Percentiles rank a stretch among this genome's conserved stretches.
phyloP scores from a whole-genome alignment of 768 basidiomycete species.

The Coprinopsis marcescibilis region DNA sequence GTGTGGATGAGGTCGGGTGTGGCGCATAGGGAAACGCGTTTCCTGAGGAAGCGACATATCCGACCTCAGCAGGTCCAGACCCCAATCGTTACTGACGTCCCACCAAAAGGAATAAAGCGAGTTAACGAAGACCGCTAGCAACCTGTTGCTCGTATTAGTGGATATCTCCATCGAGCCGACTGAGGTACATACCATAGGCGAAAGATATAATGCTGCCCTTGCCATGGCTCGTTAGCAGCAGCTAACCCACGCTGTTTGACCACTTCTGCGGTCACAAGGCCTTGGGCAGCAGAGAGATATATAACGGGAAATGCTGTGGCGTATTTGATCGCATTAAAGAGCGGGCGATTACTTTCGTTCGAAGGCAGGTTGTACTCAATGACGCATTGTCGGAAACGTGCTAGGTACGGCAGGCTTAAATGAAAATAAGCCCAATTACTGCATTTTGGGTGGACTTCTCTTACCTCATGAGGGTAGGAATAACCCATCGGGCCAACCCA shows the following conservation, averaged over 20 bases:
- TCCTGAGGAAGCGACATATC: constrained; percentile 22
- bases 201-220: constrained; percentile 73
- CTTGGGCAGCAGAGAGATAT: constrained; percentile 86
- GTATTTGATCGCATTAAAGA: constrained; percentile 94
- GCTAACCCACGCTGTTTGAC: constrained; percentile 41
- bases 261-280: constrained; percentile 59
- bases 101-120: constrained; percentile 98
- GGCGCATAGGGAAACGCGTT: constrained; percentile 34
- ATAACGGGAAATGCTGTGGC: constrained; percentile 96
- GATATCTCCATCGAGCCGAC: constrained; percentile 1
- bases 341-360: constrained; percentile 63
- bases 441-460: constrained; percentile 10
- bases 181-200: constrained; percentile 63
- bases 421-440: constrained; percentile 4
- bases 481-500: constrained; percentile 66
- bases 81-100: constrained; percentile 99
- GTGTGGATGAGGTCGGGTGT: constrained; percentile 43
- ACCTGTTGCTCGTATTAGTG: constrained; percentile 39
- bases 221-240: constrained; percentile 49
- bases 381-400: constrained; percentile 92
- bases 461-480: constrained; percentile 86
- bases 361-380: constrained; percentile 67
- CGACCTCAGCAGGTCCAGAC: constrained; percentile 64
- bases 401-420: constrained; percentile 72
- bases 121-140: constrained; percentile 79